These are phyloP conservation scores for Glycine soja DNA, from an alignment of 306 rosid species.

Conservation along the genomic window DNA sequence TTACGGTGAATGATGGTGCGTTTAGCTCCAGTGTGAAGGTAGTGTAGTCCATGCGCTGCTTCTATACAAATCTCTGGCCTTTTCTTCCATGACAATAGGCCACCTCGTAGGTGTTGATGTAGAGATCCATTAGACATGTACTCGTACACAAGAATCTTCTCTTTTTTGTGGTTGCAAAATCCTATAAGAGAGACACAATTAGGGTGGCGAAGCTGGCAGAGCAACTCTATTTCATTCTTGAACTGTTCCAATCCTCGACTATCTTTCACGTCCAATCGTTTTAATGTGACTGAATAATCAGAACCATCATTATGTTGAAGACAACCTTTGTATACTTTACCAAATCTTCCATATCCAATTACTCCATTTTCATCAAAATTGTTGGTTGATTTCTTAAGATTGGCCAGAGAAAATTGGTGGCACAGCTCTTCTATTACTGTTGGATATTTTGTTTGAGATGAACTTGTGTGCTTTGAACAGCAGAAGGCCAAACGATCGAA, in stretches of 20 bases:
- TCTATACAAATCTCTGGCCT: conserved; percentile 37
- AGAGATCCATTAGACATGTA: conserved; percentile 34
- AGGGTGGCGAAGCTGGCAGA: conserved; percentile 44
- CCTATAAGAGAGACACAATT: conserved; percentile 41
- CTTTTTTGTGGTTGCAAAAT: conserved; percentile 12
- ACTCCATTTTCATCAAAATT: neutral
- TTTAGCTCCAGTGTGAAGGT: conserved; percentile 46
- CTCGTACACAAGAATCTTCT: conserved; percentile 42
- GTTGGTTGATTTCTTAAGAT: neutral
- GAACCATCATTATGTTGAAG: neutral
- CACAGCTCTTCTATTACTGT: neutral
- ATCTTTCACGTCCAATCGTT: neutral
- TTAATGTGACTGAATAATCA: conserved; percentile 5
- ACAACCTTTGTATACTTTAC: neutral
- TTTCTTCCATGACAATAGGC: conserved; percentile 34
- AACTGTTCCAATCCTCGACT: neutral
- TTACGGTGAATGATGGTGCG: conserved; percentile 8
- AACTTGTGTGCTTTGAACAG: neutral
- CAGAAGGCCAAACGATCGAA: neutral
- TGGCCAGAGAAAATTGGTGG: neutral
- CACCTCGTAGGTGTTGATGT: neutral
- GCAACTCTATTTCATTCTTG: conserved; percentile 32
- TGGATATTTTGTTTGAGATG: neutral
- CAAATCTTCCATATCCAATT: neutral
- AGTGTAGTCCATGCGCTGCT: conserved; percentile 40